Percentiles rank a stretch among this genome's conserved stretches.
Conservation (phyloP, 2,329 filamentous ascomycete genomes). For the Alternaria gansuensis region DNA sequence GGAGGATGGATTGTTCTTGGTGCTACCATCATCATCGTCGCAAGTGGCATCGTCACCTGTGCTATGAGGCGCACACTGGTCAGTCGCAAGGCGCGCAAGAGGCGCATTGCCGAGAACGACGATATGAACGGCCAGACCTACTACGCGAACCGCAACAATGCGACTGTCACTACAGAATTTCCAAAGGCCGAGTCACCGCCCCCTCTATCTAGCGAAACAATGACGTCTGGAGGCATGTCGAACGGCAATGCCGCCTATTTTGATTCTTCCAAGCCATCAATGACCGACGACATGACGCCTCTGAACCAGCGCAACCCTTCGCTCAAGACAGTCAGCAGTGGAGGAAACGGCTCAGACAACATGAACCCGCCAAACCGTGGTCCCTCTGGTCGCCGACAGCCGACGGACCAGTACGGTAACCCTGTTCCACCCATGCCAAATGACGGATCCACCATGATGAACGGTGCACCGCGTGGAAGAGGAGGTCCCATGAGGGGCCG, state of each 20-base stretch:
- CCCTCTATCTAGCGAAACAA: constrained; percentile 63
- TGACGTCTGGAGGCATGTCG: constrained; percentile 62
- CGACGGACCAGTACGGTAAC: constrained; percentile 73
- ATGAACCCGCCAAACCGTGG: constrained; percentile 50
- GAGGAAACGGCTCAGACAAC: constrained; percentile 53
- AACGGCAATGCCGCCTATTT: constrained; percentile 71
- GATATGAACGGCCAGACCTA: constrained; percentile 97
- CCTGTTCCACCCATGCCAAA: constrained; percentile 57
- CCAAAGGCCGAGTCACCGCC: constrained; percentile 64
- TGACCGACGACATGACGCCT: constrained; percentile 73
- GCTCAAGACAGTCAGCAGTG: constrained; percentile 63
- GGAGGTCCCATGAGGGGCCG: constrained; percentile 51
- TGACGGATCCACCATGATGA: constrained; percentile 55
- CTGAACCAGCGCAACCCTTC: constrained; percentile 72
- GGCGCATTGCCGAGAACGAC: constrained; percentile 88
- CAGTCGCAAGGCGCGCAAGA: constrained; percentile 90
- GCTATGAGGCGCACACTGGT: constrained; percentile 94
- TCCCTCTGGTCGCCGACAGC: constrained; percentile 52
- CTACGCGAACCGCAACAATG: constrained; percentile 65
- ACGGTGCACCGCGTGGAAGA: constrained; percentile 54
- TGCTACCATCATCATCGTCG: constrained; percentile 83
- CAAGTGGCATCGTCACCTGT: constrained; percentile 86
- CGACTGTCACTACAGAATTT: constrained; percentile 50
- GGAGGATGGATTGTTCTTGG: constrained; percentile 92
- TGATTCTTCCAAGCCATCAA: constrained; percentile 68